Evolutionary conservation across 495 filamentous ascomycete species (phyloP).

Genomic region (Hypoxylon crocopeplum): DNA sequence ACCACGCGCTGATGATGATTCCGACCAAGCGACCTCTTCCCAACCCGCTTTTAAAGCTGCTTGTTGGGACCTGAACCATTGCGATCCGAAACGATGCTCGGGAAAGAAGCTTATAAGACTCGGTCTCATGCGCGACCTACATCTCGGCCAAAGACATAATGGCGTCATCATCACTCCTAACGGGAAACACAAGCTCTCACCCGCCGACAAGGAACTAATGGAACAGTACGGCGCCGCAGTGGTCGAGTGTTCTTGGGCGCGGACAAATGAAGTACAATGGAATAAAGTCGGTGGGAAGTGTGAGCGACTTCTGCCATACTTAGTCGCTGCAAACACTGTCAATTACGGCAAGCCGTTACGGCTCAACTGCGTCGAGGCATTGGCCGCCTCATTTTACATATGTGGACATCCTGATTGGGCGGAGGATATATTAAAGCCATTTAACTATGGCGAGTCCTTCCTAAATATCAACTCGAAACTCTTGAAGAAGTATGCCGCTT

Average conservation of each 20-base stretch:
- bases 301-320: slow-evolving; percentile 90
- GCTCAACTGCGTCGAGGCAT: slow-evolving; percentile 92
- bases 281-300: slow-evolving; percentile 91
- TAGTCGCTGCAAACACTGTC: slow-evolving; percentile 94
- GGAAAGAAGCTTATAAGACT: slow-evolving; percentile 92
- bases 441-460: slow-evolving; percentile 87
- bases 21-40: slow-evolving; percentile 48
- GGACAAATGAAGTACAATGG: slow-evolving; percentile 91
- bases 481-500: slow-evolving; percentile 84
- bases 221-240: slow-evolving; percentile 93
- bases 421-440: slow-evolving; percentile 76
- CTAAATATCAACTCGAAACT: slow-evolving; percentile 85
- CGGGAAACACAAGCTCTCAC: slow-evolving; percentile 81
- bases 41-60: slow-evolving; percentile 84
- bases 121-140: slow-evolving; percentile 90
- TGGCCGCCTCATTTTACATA: slow-evolving; percentile 91
- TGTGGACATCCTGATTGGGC: slow-evolving; percentile 94
- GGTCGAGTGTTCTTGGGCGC: slow-evolving; percentile 96
- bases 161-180: slow-evolving; percentile 95
- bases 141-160: slow-evolving; percentile 86
- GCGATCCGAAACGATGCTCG: slow-evolving; percentile 95
- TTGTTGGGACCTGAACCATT: slow-evolving; percentile 97
- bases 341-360: slow-evolving; percentile 97
- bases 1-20: slow-evolving; percentile 38
- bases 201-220: slow-evolving; percentile 78